Base-by-base conservation (phyloP, 1,284 basidiomycete species). In the Rhodotorula mucilaginosa region DNA sequence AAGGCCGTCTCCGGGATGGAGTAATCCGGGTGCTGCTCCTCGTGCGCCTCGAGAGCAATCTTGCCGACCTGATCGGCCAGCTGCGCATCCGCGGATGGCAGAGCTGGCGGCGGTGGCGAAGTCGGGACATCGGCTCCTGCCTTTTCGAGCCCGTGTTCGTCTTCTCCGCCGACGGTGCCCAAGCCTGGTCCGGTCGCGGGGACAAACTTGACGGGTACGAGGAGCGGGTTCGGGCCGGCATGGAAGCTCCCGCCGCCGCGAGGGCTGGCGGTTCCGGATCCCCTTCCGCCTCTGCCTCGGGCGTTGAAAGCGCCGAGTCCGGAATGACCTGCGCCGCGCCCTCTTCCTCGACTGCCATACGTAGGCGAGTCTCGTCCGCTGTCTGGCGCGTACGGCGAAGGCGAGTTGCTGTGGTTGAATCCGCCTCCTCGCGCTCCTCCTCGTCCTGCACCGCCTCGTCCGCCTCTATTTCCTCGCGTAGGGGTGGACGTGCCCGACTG, bases 171-270 rank as follows among this genome's bases (percentile, higher is more conserved):
- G 44, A 71, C 67, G 1, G 62, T 65, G 1, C 68, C 68, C 44
- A 73, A 44, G 1, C 60, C 68, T 0, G 56, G 44, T 12, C 29
- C 49, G 39, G 64, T 26, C 3, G 74, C 74, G 18, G 56, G 60
- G 26, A 76, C 74, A 19, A 76, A 76, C 47, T 58, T 70, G 60
- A 76, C 74, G 26, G 74, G 74, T 0, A 74, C 72, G 34, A 76
- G 69, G 10, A 74, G 70, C 16, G 74, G 74, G 44, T 74, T 70
- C 15, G 47, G 49, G 4, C 34, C 31, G 5, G 54, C 16, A 26
- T 63, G 63, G 26, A 67, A 58, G 19, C 68, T 54, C 13, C 52
- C 54, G 46, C 52, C 54, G 46, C 69, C 65, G 2, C 68, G 65
- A 19, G 59, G 31, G 29, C 69, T 61, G 21, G 34, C 19, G 12